A percentile compares a stretch with the other conserved stretches of the same genome.
phyloP scores from a whole-genome alignment of 169 alveolate genomes.

The Toxoplasma gondii region DNA sequence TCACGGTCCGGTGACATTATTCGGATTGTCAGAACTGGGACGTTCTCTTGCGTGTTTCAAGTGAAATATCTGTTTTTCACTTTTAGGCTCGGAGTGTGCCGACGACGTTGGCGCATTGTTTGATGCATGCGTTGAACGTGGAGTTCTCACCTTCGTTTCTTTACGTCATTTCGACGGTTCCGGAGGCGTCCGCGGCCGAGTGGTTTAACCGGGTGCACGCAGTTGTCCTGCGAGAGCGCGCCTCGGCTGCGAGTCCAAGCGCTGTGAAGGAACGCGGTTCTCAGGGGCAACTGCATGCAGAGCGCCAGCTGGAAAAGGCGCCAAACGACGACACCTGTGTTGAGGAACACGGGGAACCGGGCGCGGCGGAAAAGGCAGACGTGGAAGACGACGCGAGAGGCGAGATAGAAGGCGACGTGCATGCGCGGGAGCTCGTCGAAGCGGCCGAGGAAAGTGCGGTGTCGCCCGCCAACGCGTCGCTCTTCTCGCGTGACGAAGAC shows the following conservation, averaged over 20 bases:
- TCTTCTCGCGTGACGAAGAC: neutral
- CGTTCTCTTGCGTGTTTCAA: too few relatives aligned
- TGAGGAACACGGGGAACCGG: neutral
- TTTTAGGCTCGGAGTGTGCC: constrained; percentile 23
- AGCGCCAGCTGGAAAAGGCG: neutral
- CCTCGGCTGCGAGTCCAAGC: neutral
- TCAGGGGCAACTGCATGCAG: neutral
- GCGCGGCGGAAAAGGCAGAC: neutral
- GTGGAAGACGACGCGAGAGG: neutral
- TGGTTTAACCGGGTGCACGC: constrained; percentile 5
- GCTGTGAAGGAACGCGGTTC: neutral
- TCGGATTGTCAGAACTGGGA: too few relatives aligned
- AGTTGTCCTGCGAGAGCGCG: neutral
- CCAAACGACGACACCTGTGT: neutral
- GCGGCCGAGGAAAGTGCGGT: neutral
- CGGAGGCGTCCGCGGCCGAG: neutral
- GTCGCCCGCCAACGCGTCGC: neutral
- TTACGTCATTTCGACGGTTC: neutral
- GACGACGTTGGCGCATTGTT: constrained; percentile 24
- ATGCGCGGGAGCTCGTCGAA: neutral
- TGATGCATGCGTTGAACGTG: constrained; percentile 24
- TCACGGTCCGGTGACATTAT: too few relatives aligned
- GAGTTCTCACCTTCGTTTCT: constrained; percentile 16
- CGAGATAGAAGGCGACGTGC: neutral
- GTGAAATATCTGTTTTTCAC: too few relatives aligned